phyloP scores from a whole-genome alignment of 345 rosid genomes.

The Aquilaria yunnanensis region DNA sequence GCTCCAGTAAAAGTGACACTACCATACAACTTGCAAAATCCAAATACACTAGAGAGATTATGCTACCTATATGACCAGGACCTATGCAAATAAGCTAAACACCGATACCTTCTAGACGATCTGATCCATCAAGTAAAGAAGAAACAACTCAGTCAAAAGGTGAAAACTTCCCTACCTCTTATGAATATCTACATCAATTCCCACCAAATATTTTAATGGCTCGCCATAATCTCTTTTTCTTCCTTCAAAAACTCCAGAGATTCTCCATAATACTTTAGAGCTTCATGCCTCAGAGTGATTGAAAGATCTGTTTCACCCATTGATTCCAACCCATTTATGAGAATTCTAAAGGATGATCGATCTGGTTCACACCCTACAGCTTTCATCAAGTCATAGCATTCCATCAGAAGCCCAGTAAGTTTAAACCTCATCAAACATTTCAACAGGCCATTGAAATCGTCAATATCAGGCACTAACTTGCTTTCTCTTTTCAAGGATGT shows the following conservation, averaged over 20 bases:
- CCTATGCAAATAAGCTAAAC: too few species aligned
- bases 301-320: slow-evolving; percentile 36
- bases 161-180: too few species aligned
- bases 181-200: background rate
- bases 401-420: slow-evolving; percentile 38
- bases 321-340: slow-evolving; percentile 55
- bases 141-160: too few species aligned
- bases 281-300: slow-evolving; percentile 49
- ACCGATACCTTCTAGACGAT: too few species aligned
- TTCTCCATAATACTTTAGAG: slow-evolving; percentile 48
- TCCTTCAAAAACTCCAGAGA: slow-evolving; percentile 43
- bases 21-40: too few species aligned
- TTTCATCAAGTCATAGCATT: slow-evolving; percentile 57
- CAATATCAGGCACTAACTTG: slow-evolving; percentile 40
- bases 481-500: slow-evolving; percentile 35
- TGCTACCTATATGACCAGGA: too few species aligned
- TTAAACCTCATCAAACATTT: slow-evolving; percentile 38
- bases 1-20: too few species aligned
- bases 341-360: slow-evolving; percentile 43
- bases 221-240: slow-evolving; percentile 23
- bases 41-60: too few species aligned
- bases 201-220: background rate
- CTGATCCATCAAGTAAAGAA: too few species aligned
- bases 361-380: slow-evolving; percentile 62
- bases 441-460: slow-evolving; percentile 46